Conservation (phyloP, 345 rosid species). For the Arabidopsis thaliana region TAIR10.1 NC_003076.8:17391501-17392000, state of each 20-base stretch:
- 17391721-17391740: constrained; percentile 88
- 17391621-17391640: constrained; percentile 95
- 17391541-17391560: constrained; percentile 94
- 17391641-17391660: constrained; percentile 95
- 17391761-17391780: neutral
- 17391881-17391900: constrained; percentile 97
- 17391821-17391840: constrained; percentile 89
- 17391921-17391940: constrained; percentile 97
- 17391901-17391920: constrained; percentile 95
- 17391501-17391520: constrained; percentile 96
- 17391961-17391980: constrained; percentile 48
- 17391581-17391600: constrained; percentile 88
- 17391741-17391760: constrained; percentile 44
- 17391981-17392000: neutral
- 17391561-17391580: constrained; percentile 98
- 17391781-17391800: neutral
- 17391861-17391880: constrained; percentile 99
- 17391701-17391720: constrained; percentile 80
- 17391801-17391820: neutral
- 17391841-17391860: constrained; percentile 90
- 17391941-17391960: constrained; percentile 99
- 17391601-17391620: constrained; percentile 88
- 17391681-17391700: constrained; percentile 74
- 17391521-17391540: constrained; percentile 91
- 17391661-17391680: constrained; percentile 99